Base-by-base conservation (phyloP, 768 basidiomycete genomes). In the Mycena capillaripes region DNA sequence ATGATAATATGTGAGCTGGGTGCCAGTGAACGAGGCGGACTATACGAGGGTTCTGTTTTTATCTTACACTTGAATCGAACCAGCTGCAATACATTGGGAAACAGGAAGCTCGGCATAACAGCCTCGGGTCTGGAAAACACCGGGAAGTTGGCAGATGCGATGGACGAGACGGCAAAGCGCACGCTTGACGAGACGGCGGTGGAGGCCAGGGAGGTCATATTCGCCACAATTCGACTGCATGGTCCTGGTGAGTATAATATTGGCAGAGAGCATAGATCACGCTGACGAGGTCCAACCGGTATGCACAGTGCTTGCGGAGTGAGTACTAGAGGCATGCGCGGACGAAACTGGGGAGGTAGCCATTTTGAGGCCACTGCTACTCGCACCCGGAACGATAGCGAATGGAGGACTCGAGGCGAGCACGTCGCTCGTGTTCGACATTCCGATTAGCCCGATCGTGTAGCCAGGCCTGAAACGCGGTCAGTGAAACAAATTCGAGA, bases 401-500 rank as follows among this genome's bases (percentile, higher is more conserved):
- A 69, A 69, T 1, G 58, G 34, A 27, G 52, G 19, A 52, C 50
- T 61, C 1, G 25, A 9, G 36, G 60, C 50, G 68, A 53, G 53
- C 27, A 69, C 52, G 7, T 55, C 30, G 58, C 27, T 25, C 21
- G 68, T 32, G 60, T 63, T 27, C 21, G 17, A 12, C 60, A 62
- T 53, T 52, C 40, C 36, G 34, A 69, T 30, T 3, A 69, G 29
- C 25, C 25, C 48, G n/a, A 69, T 42, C 27, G 59, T 69, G 60
- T 59, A 69, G 40, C 50, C 67, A 12, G 23, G 17, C 3, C 58
- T 69, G 56, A 2, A 44, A 10, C 6, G n/a, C 14, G 14, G 16
- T 38, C 21, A 57, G 30, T 30, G 12, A 10, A 19, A n/a, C 14
- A 9, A 3, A 23, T n/a, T 12, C 34, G 17, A 46, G 19, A 34